Percentiles rank a stretch among this genome's conserved stretches.
These are phyloP conservation scores for Haberlea rhodopensis DNA, from an alignment of 257 asterid species.

Conservation along the genomic window DNA sequence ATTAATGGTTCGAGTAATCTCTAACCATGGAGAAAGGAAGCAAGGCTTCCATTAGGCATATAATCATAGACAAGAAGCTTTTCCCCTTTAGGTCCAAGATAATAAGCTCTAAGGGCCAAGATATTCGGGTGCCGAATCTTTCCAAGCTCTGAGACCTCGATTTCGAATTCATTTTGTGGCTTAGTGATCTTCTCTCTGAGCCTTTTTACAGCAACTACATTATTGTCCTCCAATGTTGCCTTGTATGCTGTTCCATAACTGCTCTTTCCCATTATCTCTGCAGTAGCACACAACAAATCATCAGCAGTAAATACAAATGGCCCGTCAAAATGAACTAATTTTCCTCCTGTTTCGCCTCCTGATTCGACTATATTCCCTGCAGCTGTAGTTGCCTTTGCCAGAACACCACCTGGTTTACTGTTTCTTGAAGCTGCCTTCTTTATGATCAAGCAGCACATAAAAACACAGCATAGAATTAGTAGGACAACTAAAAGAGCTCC, in stretches of 20 bases:
- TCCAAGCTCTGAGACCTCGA: constrained; percentile 72
- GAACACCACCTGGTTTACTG: constrained; percentile 21
- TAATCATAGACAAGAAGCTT: constrained; percentile 96
- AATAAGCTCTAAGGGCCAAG: constrained; percentile 85
- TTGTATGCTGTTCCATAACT: constrained; percentile 83
- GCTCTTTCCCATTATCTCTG: constrained; percentile 96
- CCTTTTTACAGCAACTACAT: constrained; percentile 83
- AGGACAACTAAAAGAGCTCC: constrained; percentile 43
- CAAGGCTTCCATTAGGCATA: constrained; percentile 78
- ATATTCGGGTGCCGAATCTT: constrained; percentile 67
- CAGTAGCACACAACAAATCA: constrained; percentile 88
- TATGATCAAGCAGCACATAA: constrained; percentile 47
- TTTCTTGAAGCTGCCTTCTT: constrained; percentile 33
- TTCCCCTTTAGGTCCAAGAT: constrained; percentile 95
- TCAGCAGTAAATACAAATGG: constrained; percentile 87
- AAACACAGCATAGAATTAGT: constrained; percentile 34
- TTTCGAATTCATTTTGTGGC: constrained; percentile 76
- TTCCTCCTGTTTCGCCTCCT: constrained; percentile 77
- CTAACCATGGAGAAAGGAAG: constrained; percentile 93
- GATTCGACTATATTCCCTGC: constrained; percentile 38
- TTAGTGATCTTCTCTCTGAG: constrained; percentile 90
- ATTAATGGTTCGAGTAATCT: neutral
- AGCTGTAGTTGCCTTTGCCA: neutral
- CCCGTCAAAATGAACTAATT: constrained; percentile 89
- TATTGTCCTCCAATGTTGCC: constrained; percentile 85